These are phyloP conservation scores for Candida railenensis DNA, from an alignment of 805 yeast genomes.

Conservation along the genomic window DNA sequence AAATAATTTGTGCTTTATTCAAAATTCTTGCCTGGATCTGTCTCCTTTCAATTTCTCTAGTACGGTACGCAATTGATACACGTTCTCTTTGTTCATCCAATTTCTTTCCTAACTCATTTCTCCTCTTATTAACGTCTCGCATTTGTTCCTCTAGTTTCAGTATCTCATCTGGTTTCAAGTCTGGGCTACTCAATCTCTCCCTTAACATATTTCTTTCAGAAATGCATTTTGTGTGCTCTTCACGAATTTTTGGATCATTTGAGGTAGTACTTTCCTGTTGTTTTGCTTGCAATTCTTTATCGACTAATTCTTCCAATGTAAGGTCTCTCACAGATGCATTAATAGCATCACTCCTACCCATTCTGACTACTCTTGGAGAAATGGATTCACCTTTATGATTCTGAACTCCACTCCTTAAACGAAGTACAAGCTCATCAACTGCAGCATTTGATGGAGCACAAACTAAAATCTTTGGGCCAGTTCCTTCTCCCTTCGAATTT, in stretches of 20 bases:
- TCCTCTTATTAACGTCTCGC: conserved; percentile 55
- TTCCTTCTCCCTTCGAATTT: conserved; percentile 29
- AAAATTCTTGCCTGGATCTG: conserved; percentile 72
- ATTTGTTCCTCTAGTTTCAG: conserved; percentile 49
- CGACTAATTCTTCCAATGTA: conserved; percentile 85
- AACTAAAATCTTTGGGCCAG: conserved; percentile 62
- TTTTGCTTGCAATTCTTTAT: conserved; percentile 48
- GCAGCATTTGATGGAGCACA: conserved; percentile 99
- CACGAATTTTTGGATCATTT: conserved; percentile 49
- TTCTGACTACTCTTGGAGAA: conserved; percentile 71
- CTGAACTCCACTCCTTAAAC: conserved; percentile 72
- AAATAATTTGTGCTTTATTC: conserved; percentile 76
- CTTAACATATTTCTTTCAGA: conserved; percentile 58
- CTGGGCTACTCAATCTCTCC: conserved; percentile 26
- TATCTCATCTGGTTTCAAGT: conserved; percentile 39
- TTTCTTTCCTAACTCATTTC: conserved; percentile 69
- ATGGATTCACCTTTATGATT: conserved; percentile 52
- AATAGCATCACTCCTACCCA: conserved; percentile 88
- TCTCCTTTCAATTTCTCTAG: conserved; percentile 74
- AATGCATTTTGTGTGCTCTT: conserved; percentile 51
- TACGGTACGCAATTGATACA: conserved; percentile 65
- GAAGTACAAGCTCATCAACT: conserved; percentile 87
- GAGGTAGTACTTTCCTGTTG: conserved; percentile 33
- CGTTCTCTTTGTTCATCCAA: conserved; percentile 80
- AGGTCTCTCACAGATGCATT: conserved; percentile 78